Percentiles rank a stretch among this genome's conserved stretches.
Evolutionary conservation across 495 filamentous ascomycete genomes (phyloP).

Genomic region (Lophiotrema nucula): DNA sequence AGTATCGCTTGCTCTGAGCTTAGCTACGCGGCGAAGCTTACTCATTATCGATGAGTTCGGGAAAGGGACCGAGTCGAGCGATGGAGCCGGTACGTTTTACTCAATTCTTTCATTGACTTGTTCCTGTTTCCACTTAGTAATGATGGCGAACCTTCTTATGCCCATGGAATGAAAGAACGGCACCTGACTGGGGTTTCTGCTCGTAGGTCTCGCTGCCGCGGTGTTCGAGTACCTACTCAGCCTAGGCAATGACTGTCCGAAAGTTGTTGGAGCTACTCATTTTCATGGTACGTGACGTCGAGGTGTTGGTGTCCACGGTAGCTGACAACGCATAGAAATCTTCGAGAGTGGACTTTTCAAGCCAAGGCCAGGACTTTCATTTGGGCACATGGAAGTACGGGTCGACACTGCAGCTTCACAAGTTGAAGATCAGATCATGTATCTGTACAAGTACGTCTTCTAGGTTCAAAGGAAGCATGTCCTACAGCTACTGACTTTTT

Average conservation of each 20-base stretch:
- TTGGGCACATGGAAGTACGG: constrained; percentile 87
- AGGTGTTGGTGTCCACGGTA: background rate
- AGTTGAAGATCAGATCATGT: constrained; percentile 74
- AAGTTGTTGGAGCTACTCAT: constrained; percentile 85
- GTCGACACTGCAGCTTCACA: constrained; percentile 60
- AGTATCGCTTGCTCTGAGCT: constrained; percentile 71
- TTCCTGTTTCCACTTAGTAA: no score
- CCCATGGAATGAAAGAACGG: no score
- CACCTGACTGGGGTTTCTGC: no score
- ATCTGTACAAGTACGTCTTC: constrained; percentile 67
- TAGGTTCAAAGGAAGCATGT: no score
- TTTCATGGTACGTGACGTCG: constrained; percentile 58
- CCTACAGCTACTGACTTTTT: background rate
- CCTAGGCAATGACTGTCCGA: constrained; percentile 63
- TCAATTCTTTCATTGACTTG: no score
- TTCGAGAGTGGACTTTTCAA: constrained; percentile 72
- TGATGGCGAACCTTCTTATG: no score
- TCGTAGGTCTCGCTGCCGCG: constrained; percentile 73
- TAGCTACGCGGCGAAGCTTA: constrained; percentile 74
- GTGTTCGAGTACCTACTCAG: constrained; percentile 74
- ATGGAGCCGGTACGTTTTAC: no score
- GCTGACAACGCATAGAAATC: constrained; percentile 55
- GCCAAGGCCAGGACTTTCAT: constrained; percentile 57
- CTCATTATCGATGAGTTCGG: constrained; percentile 94
- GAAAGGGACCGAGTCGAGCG: constrained; percentile 80